Percentiles rank a stretch among this genome's conserved stretches.
Conservation (phyloP, 768 basidiomycete genomes). For the Hygrocybe punicea region DNA sequence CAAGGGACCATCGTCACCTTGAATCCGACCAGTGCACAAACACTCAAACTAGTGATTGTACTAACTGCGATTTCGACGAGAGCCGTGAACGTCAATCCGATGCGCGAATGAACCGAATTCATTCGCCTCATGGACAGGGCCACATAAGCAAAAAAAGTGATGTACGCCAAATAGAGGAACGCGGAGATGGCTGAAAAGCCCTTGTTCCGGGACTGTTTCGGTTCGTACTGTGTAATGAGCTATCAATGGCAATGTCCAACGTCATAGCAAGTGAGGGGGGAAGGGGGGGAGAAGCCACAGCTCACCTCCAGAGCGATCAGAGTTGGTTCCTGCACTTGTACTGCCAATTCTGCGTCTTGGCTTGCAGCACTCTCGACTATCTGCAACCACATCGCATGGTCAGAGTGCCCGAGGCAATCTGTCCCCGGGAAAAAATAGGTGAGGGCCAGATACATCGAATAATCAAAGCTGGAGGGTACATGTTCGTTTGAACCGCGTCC, state of each 20-base stretch:
- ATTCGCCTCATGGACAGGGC: slow-evolving; percentile 71
- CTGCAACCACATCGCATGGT: slow-evolving; percentile 64
- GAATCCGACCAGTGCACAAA: slow-evolving; percentile 87
- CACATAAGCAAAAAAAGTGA: slow-evolving; percentile 71
- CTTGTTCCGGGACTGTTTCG: slow-evolving; percentile 43
- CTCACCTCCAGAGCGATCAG: slow-evolving; percentile 48
- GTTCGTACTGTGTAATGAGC: slow-evolving; percentile 45
- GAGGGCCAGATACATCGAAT: slow-evolving; percentile 68
- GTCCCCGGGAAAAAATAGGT: slow-evolving; percentile 81
- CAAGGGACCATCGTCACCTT: slow-evolving; percentile 87
- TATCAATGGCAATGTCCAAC: not conserved
- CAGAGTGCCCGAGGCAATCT: slow-evolving; percentile 60
- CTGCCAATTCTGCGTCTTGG: slow-evolving; percentile 28
- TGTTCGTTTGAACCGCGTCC: slow-evolving; percentile 58
- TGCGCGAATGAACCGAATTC: slow-evolving; percentile 82
- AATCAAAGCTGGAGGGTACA: slow-evolving; percentile 51
- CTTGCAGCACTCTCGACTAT: slow-evolving; percentile 43
- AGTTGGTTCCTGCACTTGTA: slow-evolving; percentile 36
- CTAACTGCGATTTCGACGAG: slow-evolving; percentile 88
- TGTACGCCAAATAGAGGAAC: slow-evolving; percentile 74
- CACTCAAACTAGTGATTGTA: slow-evolving; percentile 90
- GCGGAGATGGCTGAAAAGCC: slow-evolving; percentile 61
- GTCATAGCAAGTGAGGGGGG: slow-evolving; percentile 9
- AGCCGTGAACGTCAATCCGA: slow-evolving; percentile 91
- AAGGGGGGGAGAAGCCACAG: slow-evolving; percentile 7